Evolutionary conservation across 495 filamentous ascomycete genomes (phyloP).

Genomic region (Choiromyces venosus): DNA sequence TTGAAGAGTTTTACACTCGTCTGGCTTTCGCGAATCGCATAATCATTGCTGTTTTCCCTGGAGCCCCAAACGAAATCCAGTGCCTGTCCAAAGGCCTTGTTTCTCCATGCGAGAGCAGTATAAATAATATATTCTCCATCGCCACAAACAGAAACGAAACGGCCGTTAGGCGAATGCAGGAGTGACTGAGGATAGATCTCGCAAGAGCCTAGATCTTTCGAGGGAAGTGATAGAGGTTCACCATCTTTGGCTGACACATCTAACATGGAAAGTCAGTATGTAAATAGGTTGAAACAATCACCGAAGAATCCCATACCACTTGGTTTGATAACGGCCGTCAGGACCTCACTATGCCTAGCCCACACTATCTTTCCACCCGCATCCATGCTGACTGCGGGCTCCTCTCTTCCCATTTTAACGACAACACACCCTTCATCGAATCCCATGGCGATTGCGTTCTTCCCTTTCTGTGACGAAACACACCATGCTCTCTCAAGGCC

Average conservation of each 20-base stretch:
- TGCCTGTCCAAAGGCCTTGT: slow-evolving; percentile 93
- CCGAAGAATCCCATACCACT: slow-evolving; percentile 50
- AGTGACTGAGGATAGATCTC: slow-evolving; percentile 96
- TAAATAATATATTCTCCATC: slow-evolving; percentile 99
- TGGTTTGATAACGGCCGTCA: slow-evolving; percentile 91
- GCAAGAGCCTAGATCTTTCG: slow-evolving; percentile 90
- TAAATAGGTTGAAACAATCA: not conserved
- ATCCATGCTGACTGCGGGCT: slow-evolving; percentile 97
- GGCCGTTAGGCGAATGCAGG: slow-evolving; percentile 91
- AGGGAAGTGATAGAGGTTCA: slow-evolving; percentile 72
- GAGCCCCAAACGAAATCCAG: slow-evolving; percentile 96
- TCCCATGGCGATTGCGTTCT: slow-evolving; percentile 88
- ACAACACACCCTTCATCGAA: slow-evolving; percentile 98
- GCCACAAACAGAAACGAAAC: slow-evolving; percentile 93
- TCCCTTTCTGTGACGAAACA: slow-evolving; percentile 86
- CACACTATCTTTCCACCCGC: slow-evolving; percentile 90
- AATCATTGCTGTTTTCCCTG: slow-evolving; percentile 97
- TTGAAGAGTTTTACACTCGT: slow-evolving; percentile 94
- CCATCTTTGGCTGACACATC: slow-evolving; percentile 82
- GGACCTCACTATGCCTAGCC: slow-evolving; percentile 88
- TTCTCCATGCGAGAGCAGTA: slow-evolving; percentile 92
- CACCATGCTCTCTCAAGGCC: slow-evolving; percentile 96
- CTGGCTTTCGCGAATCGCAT: slow-evolving; percentile 87
- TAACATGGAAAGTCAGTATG: slow-evolving; percentile 27
- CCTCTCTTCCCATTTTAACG: slow-evolving; percentile 93